These are phyloP conservation scores for Prunus yedoensis DNA, from an alignment of 331 rosid genomes.

Conservation along the genomic window DNA sequence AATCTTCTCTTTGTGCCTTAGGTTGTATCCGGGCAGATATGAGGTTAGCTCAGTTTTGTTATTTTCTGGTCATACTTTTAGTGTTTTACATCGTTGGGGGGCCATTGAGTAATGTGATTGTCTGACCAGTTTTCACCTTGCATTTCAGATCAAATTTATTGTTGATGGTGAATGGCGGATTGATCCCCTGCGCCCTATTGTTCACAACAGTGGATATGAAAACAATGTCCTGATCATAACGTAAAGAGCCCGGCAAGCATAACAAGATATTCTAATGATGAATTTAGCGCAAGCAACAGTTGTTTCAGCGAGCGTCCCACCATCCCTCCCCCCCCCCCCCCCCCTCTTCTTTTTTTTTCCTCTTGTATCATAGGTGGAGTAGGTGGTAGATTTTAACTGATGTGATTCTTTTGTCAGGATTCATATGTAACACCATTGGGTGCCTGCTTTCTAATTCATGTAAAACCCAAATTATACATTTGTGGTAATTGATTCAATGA, in stretches of 20 bases:
- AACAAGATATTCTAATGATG: background rate
- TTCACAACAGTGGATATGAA: constrained; percentile 49
- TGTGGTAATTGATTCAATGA: background rate
- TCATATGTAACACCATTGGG: constrained; percentile 13
- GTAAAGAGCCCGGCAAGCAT: constrained; percentile 22
- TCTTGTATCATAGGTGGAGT: constrained; percentile 7
- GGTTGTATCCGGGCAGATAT: constrained; percentile 87
- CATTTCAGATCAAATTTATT: constrained; percentile 79
- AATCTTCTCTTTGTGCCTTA: constrained; percentile 58
- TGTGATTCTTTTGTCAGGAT: constrained; percentile 34
- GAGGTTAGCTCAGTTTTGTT: constrained; percentile 52
- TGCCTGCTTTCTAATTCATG: background rate
- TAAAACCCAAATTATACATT: background rate
- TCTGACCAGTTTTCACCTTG: constrained; percentile 5
- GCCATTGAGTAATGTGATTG: background rate
- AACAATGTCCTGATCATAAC: constrained; percentile 66
- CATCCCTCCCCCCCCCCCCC: no score
- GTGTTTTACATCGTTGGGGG: no score
- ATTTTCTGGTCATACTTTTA: background rate
- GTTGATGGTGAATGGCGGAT: constrained; percentile 92
- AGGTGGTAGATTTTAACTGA: constrained; percentile 12
- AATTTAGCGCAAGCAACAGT: background rate
- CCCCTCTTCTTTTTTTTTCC: no score
- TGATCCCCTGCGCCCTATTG: constrained; percentile 78
- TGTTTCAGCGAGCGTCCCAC: no score